A percentile compares a stretch with the other conserved stretches of the same genome.
These are phyloP conservation scores for Aspergillus udagawae DNA, from an alignment of 2,329 filamentous ascomycete genomes.

Conservation along the genomic window DNA sequence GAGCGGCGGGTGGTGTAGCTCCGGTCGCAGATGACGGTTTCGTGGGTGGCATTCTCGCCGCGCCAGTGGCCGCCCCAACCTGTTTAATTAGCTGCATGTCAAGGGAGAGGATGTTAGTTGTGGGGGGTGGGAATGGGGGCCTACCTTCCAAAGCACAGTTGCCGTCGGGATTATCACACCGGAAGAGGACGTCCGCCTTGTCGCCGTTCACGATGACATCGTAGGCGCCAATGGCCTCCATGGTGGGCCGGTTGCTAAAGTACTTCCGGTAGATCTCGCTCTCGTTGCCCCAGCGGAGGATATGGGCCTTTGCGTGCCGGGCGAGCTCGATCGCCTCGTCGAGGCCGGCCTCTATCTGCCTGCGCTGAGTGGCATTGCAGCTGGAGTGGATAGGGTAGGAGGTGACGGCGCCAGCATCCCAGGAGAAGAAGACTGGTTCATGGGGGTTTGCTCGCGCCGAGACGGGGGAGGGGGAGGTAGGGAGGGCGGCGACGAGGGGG, in stretches of 20 bases:
- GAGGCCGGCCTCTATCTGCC: conserved; percentile 54
- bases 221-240: conserved; percentile 59
- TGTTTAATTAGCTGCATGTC: conserved; percentile 24
- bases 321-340: conserved; percentile 57
- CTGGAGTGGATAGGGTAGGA: conserved; percentile 57
- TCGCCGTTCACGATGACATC: conserved; percentile 58
- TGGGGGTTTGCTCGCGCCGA: background rate
- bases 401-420: conserved; percentile 35
- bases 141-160: conserved; percentile 55
- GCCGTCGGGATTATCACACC: conserved; percentile 64
- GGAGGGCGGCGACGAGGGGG: conserved; percentile 8
- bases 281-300: conserved; percentile 45
- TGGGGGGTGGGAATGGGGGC: conserved; percentile 5
- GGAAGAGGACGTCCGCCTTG: conserved; percentile 56
- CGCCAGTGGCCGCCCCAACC: conserved; percentile 67
- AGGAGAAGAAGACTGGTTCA: conserved; percentile 13
- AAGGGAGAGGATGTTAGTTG: too few species aligned
- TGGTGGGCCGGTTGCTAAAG: conserved; percentile 59
- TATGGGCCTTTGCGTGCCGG: conserved; percentile 59
- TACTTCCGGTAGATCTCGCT: conserved; percentile 62
- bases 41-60: conserved; percentile 58
- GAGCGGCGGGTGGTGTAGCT: conserved; percentile 57
- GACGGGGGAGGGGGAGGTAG: background rate
- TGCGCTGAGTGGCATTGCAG: conserved; percentile 60
- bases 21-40: conserved; percentile 66